These are phyloP conservation scores for Neofusicoccum parvum DNA, from an alignment of 2,329 filamentous ascomycete species.

Conservation along the genomic window DNA sequence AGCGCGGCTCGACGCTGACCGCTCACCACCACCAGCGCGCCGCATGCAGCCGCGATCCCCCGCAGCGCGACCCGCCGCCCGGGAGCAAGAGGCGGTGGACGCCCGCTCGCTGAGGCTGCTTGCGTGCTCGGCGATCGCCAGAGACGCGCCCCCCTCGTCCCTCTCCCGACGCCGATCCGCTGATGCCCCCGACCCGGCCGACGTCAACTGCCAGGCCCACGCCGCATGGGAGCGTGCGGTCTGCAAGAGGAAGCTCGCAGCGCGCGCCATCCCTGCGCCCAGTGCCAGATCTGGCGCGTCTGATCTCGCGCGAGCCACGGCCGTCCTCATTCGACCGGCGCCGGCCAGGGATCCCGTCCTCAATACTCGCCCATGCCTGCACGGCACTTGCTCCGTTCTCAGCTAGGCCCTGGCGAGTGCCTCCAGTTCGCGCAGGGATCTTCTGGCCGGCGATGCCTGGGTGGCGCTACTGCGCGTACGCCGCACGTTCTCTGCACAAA, in stretches of 20 bases:
- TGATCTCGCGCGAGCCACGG: not conserved
- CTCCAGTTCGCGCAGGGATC: not conserved
- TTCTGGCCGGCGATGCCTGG: not conserved
- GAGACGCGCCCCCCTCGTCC: not conserved
- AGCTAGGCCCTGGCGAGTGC: not conserved
- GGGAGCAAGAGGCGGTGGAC: too few species aligned
- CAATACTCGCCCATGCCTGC: not conserved
- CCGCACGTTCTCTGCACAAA: not conserved
- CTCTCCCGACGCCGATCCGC: not conserved
- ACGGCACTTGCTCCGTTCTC: not conserved
- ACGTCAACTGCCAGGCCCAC: not conserved
- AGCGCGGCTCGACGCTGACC: not conserved
- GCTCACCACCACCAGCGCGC: not conserved
- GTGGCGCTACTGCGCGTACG: not conserved
- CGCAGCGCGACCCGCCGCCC: not conserved
- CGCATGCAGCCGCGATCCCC: not conserved
- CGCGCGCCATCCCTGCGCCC: too few species aligned
- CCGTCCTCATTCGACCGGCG: not conserved
- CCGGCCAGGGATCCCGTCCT: not conserved
- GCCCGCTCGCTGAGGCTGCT: too few species aligned
- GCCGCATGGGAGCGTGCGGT: not conserved
- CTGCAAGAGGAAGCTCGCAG: not conserved
- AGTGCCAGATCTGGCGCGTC: not conserved
- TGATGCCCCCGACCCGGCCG: not conserved
- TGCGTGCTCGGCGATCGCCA: not conserved